phyloP scores from a whole-genome alignment of 2,329 filamentous ascomycete species.

The Microcyclospora tardicrescens region DNA sequence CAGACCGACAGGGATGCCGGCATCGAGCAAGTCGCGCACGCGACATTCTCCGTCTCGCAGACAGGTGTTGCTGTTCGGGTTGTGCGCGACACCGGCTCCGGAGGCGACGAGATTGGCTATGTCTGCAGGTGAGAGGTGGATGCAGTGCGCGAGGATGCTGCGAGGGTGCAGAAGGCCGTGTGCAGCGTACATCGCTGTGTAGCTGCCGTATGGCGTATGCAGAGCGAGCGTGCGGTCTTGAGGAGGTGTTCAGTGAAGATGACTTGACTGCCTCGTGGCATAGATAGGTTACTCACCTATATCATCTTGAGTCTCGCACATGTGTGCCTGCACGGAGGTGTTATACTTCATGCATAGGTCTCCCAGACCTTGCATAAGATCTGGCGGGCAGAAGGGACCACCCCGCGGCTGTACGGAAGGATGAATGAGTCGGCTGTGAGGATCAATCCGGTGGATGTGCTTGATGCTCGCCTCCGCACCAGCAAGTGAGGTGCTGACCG shows the following conservation, averaged over 20 bases:
- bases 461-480: constrained; percentile 17
- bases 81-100: constrained; percentile 49
- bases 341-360: constrained; percentile 37
- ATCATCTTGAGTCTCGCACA: constrained; percentile 4
- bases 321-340: constrained; percentile 43
- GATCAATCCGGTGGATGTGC: constrained; percentile 11
- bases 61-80: constrained; percentile 52
- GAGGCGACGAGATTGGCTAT: constrained; percentile 34
- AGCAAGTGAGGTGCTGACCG: constrained; percentile 8
- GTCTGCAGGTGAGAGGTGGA: constrained; percentile 47
- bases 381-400: constrained; percentile 46
- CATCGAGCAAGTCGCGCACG: constrained; percentile 43
- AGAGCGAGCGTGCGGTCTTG: constrained; percentile 37
- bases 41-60: constrained; percentile 45
- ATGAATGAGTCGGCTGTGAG: constrained; percentile 12
- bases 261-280: background rate
- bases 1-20: constrained; percentile 51
- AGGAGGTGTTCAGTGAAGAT: too few relatives aligned
- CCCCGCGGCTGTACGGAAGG: constrained; percentile 35
- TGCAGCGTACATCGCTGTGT: constrained; percentile 46
- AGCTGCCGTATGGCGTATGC: constrained; percentile 44
- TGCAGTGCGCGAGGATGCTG: constrained; percentile 55
- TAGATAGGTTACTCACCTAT: constrained; percentile 1
- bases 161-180: constrained; percentile 42
- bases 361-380: constrained; percentile 44